Evolutionary conservation across 176 grass and related monocot species (phyloP).

Genomic region (Saccharum officinarum): DNA sequence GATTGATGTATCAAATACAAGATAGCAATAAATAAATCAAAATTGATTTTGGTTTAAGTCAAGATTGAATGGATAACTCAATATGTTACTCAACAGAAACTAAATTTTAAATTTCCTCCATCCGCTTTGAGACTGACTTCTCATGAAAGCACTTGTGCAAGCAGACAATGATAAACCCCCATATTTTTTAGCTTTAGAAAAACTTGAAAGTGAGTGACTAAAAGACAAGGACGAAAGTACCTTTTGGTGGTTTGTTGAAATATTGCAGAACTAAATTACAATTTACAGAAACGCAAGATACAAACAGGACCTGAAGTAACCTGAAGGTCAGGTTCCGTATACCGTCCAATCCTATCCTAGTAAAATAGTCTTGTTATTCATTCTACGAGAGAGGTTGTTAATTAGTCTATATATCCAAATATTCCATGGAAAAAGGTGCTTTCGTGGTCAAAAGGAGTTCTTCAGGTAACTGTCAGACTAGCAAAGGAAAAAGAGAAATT

Average conservation of each 20-base stretch:
- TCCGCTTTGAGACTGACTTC: neutral
- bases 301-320: neutral
- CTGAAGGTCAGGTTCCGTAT: neutral
- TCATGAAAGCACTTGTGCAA: constrained; percentile 9
- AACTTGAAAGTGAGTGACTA: neutral
- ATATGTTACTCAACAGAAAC: neutral
- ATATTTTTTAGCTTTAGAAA: neutral
- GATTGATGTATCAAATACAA: constrained; percentile 8
- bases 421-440: neutral
- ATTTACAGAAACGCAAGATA: neutral
- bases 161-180: neutral
- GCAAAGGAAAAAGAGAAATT: neutral
- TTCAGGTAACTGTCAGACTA: neutral
- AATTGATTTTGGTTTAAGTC: neutral
- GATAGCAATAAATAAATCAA: neutral
- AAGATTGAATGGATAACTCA: neutral
- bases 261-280: neutral
- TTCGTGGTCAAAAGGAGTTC: neutral
- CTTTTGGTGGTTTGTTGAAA: neutral
- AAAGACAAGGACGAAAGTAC: neutral
- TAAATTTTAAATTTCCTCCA: neutral
- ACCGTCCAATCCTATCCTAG: constrained; percentile 13
- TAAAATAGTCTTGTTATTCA: neutral
- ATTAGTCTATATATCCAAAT: constrained; percentile 1
- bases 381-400: neutral